A percentile compares a stretch with the other conserved stretches of the same genome.
Evolutionary conservation across 1,139 yeast species (phyloP).

Genomic region (Suhomyces coccinellae): DNA sequence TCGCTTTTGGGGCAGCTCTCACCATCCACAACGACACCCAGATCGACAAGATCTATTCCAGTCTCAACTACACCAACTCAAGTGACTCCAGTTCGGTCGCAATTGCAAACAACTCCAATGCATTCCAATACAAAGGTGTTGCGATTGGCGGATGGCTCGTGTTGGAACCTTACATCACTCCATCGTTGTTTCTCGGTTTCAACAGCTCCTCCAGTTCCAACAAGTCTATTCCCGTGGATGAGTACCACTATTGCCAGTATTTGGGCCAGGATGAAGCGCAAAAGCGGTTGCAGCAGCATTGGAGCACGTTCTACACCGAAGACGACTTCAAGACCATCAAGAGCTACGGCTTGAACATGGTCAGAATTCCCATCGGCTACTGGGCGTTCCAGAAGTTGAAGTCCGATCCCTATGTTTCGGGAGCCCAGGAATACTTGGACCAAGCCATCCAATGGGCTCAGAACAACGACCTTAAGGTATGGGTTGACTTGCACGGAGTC

Average conservation of each 20-base stretch:
- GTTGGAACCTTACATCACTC: conserved; percentile 65
- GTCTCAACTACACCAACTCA: conserved; percentile 10
- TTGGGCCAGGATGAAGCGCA: conserved; percentile 50
- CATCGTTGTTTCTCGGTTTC: conserved; percentile 51
- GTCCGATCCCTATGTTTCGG: conserved; percentile 59
- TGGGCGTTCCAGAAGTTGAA: conserved; percentile 58
- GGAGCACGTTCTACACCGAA: conserved; percentile 56
- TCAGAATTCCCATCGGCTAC: conserved; percentile 66
- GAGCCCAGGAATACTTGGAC: conserved; percentile 55
- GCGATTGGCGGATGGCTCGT: conserved; percentile 69
- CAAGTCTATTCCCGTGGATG: conserved; percentile 48
- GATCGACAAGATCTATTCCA: conserved; percentile 7
- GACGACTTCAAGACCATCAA: conserved; percentile 51
- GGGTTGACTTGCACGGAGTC: conserved; percentile 66
- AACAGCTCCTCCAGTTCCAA: conserved; percentile 18
- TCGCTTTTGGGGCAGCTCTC: neutral
- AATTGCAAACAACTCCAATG: conserved; percentile 15
- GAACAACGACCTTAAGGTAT: conserved; percentile 49
- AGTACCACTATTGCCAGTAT: conserved; percentile 50
- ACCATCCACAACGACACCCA: conserved; percentile 4
- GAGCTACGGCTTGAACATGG: conserved; percentile 55
- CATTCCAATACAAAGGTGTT: conserved; percentile 47
- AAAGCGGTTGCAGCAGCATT: conserved; percentile 48
- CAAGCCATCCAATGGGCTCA: conserved; percentile 57
- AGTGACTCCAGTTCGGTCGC: conserved; percentile 5